These are phyloP conservation scores for Phialophora chinensis DNA, from an alignment of 2,329 filamentous ascomycete species.

Conservation along the genomic window DNA sequence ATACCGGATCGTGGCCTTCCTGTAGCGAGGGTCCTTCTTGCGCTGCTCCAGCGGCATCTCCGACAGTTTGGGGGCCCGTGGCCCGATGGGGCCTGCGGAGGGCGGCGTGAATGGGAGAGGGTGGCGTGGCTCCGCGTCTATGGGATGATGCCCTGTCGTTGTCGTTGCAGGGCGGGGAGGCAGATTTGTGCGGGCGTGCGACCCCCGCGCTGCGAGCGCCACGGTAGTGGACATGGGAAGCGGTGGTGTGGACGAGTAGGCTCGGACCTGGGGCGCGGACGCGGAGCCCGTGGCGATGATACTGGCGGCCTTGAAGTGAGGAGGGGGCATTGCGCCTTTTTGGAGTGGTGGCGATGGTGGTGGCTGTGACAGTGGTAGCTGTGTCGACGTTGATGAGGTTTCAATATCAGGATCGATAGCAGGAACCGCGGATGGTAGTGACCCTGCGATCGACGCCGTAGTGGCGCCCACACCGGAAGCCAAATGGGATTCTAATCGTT, in stretches of 20 bases:
- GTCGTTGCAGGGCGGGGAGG: not conserved
- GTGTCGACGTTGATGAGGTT: not conserved
- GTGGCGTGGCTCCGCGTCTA: not conserved
- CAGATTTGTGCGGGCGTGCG: not conserved
- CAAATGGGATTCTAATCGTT: not conserved
- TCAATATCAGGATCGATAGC: not conserved
- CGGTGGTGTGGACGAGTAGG: constrained; percentile 6
- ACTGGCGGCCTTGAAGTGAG: not conserved
- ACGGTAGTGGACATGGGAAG: constrained; percentile 15
- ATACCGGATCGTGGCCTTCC: constrained; percentile 26
- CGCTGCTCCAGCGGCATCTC: constrained; percentile 32
- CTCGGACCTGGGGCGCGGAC: constrained; percentile 5
- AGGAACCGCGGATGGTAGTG: not conserved
- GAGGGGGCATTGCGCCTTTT: not conserved
- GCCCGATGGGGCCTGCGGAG: not conserved
- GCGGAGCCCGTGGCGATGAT: not conserved
- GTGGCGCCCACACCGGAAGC: not conserved
- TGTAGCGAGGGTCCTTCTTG: constrained; percentile 31
- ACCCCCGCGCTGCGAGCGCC: constrained; percentile 8
- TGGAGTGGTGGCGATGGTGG: not conserved
- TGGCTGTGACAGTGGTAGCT: not conserved
- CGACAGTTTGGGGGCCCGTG: constrained; percentile 20
- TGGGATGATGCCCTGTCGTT: not conserved
- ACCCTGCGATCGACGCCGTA: not conserved
- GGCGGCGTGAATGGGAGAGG: not conserved